A percentile compares a stretch with the other conserved stretches of the same genome.
These are phyloP conservation scores for Fusarium humuli DNA, from an alignment of 2,329 filamentous ascomycete genomes.

Conservation along the genomic window DNA sequence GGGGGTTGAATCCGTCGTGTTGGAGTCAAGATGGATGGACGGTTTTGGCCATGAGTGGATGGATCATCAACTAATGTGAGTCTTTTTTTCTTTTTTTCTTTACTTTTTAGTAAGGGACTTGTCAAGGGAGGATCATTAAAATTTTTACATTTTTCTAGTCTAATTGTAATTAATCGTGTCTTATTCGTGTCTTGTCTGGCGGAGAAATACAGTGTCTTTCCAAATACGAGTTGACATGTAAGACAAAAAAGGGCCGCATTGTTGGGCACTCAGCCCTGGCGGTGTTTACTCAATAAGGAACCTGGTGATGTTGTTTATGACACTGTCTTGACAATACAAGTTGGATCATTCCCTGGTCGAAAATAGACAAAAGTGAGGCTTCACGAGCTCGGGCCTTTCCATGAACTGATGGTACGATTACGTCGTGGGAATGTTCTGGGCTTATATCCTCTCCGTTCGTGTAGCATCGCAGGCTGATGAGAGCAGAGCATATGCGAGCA, in stretches of 20 bases:
- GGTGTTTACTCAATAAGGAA: constrained; percentile 1
- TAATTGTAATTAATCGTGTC: not conserved
- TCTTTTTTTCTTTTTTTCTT: constrained; percentile 15
- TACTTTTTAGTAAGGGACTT: not conserved
- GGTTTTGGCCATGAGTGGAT: constrained; percentile 30
- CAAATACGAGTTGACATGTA: constrained; percentile 18
- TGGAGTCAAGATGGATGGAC: constrained; percentile 42
- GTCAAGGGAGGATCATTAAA: constrained; percentile 12
- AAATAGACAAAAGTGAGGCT: constrained; percentile 26
- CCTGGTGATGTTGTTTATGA: constrained; percentile 15
- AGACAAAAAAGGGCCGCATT: constrained; percentile 27
- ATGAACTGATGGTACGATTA: constrained; percentile 40
- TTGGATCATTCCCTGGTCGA: not conserved
- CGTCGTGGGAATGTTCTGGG: constrained; percentile 16
- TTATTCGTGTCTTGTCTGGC: not conserved
- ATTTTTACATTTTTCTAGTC: not conserved
- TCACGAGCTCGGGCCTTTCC: constrained; percentile 30
- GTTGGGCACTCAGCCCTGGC: constrained; percentile 27
- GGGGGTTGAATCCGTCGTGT: constrained; percentile 36
- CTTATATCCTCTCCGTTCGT: not conserved
- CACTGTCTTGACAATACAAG: constrained; percentile 5
- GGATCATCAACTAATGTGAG: constrained; percentile 10
- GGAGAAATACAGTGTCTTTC: not conserved
- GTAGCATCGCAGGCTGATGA: constrained; percentile 4
- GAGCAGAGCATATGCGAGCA: constrained; percentile 11